phyloP scores from a whole-genome alignment of 768 basidiomycete species.

The Brasilioporus rufonigricans region DNA sequence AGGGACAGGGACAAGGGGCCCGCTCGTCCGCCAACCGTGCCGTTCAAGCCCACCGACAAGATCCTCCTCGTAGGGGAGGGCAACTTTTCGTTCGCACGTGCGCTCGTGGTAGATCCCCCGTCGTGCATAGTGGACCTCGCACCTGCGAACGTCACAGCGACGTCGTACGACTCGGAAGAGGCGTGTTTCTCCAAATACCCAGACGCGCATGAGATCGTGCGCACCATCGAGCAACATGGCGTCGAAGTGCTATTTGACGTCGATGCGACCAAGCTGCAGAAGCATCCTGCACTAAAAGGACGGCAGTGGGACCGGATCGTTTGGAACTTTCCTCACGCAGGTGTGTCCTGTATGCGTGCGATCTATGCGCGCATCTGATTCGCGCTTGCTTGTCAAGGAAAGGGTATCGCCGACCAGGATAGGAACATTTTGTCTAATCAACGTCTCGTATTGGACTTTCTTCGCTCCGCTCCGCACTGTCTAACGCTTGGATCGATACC shows the following conservation, averaged over 20 bases:
- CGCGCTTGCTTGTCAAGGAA: constrained; percentile 45
- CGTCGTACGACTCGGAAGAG: constrained; percentile 78
- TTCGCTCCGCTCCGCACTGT: constrained; percentile 66
- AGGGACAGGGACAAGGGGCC: constrained; percentile 29
- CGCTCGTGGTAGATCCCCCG: constrained; percentile 55
- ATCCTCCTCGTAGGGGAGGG: constrained; percentile 90
- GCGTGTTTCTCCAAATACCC: constrained; percentile 83
- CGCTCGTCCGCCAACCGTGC: constrained; percentile 49
- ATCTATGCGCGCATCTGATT: neutral
- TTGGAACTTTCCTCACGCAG: constrained; percentile 97
- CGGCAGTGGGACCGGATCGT: constrained; percentile 74
- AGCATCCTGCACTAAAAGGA: constrained; percentile 52
- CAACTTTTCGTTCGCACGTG: constrained; percentile 88
- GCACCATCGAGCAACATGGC: constrained; percentile 52
- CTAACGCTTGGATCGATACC: constrained; percentile 60
- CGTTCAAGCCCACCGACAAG: constrained; percentile 61
- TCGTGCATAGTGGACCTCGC: constrained; percentile 50
- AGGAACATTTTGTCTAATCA: constrained; percentile 93
- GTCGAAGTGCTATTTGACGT: constrained; percentile 74
- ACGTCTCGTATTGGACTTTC: constrained; percentile 73
- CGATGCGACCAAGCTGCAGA: constrained; percentile 80
- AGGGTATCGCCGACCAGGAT: constrained; percentile 90
- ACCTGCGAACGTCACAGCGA: constrained; percentile 73
- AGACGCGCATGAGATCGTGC: constrained; percentile 60
- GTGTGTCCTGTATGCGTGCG: constrained; percentile 40